phyloP scores from a whole-genome alignment of 192 early-diverging fungal species.

The Coemansia sp. region DNA sequence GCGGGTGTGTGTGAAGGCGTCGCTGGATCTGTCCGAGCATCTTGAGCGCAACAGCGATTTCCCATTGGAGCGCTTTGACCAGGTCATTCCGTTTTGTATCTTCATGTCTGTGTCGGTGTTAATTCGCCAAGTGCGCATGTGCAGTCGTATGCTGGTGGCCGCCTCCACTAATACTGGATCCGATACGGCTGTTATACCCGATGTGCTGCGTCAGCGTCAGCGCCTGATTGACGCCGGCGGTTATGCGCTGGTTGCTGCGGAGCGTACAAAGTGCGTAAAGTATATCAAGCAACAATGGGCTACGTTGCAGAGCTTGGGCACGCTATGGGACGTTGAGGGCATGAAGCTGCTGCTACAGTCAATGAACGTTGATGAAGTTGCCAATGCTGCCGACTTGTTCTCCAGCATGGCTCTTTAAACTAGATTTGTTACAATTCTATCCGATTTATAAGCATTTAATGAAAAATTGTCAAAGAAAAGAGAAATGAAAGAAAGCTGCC shows the following conservation, averaged over 20 bases:
- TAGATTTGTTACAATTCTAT: neutral
- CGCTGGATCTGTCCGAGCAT: conserved; percentile 43
- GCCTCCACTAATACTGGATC: neutral
- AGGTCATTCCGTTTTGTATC: conserved; percentile 55
- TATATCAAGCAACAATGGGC: conserved; percentile 48
- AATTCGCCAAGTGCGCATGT: conserved; percentile 44
- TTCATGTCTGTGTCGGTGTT: conserved; percentile 53
- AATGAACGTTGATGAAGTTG: conserved; percentile 49
- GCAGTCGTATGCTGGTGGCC: conserved; percentile 23
- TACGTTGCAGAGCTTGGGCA: conserved; percentile 32
- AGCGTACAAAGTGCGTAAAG: conserved; percentile 24
- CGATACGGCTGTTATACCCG: neutral
- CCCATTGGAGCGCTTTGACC: conserved; percentile 52
- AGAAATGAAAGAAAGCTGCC: too few relatives aligned
- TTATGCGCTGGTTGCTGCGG: conserved; percentile 10
- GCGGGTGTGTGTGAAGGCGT: conserved; percentile 26
- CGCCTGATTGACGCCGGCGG: conserved; percentile 12
- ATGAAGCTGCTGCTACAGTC: conserved; percentile 44
- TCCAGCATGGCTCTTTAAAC: conserved; percentile 32
- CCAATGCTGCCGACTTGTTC: conserved; percentile 48
- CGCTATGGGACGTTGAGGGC: conserved; percentile 45
- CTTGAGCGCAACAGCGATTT: conserved; percentile 46
- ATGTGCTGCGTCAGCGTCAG: neutral
- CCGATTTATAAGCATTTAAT: neutral
- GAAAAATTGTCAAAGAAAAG: neutral